Evolutionary conservation across 192 early-diverging fungal species (phyloP).

Genomic region (Phlyctochytrium bullatum): DNA sequence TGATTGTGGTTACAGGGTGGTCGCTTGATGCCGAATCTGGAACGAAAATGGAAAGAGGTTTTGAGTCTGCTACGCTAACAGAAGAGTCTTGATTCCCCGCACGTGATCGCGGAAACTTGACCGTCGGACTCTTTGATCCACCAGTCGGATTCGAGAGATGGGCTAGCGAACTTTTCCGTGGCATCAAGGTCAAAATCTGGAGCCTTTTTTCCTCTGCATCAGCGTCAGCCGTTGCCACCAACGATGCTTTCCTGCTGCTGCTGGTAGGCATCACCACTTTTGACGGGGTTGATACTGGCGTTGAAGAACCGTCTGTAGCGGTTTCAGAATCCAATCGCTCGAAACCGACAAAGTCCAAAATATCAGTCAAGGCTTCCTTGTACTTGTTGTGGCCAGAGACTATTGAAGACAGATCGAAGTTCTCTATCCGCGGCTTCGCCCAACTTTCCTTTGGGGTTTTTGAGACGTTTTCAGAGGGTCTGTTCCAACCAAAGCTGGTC

Average conservation of each 20-base stretch:
- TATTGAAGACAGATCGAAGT: constrained; percentile 70
- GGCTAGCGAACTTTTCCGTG: background rate
- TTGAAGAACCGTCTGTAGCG: no score
- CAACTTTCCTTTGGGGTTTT: constrained; percentile 32
- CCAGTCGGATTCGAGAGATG: no score
- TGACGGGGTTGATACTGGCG: no score
- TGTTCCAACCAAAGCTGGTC: background rate
- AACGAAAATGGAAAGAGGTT: background rate
- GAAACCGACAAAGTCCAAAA: constrained; percentile 29
- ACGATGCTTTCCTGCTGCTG: background rate
- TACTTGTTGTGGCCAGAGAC: constrained; percentile 81
- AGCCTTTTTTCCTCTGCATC: background rate
- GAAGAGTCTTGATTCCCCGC: no score
- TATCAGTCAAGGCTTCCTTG: constrained; percentile 23
- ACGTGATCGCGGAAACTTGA: no score
- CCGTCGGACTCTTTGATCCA: background rate
- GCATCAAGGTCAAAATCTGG: background rate
- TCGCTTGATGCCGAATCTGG: no score
- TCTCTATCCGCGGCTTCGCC: constrained; percentile 55
- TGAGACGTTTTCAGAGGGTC: background rate
- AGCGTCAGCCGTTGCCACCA: background rate
- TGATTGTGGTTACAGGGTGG: background rate
- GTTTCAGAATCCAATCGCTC: constrained; percentile 1
- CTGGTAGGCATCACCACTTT: background rate
- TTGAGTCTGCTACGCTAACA: background rate